Evolutionary conservation across 108 stramenopile species (phyloP).

Genomic region (Pseudonitzschia delicatissima): DNA sequence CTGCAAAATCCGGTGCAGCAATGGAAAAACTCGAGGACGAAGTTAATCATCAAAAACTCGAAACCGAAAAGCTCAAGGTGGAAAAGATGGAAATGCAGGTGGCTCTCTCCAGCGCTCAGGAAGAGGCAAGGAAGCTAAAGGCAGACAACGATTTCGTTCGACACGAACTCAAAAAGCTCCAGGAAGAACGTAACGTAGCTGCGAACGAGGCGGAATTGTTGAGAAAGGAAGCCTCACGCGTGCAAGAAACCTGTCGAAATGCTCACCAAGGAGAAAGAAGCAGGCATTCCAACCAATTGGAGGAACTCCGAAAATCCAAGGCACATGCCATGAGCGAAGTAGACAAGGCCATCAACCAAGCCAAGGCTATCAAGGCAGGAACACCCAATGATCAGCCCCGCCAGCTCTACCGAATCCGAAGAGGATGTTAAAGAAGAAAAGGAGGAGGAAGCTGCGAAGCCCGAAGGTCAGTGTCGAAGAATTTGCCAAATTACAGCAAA

Average conservation of each 20-base stretch:
- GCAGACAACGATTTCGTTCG: neutral
- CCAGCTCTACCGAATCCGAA: constrained; percentile 10
- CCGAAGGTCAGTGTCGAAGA: constrained; percentile 19
- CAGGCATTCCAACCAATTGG: too few relatives aligned
- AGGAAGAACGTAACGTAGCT: neutral
- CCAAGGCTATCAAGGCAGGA: constrained; percentile 19
- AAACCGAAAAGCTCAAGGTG: neutral
- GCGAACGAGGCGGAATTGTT: neutral
- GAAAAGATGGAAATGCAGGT: neutral
- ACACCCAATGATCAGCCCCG: constrained; percentile 2
- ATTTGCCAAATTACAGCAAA: constrained; percentile 28
- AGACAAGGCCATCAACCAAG: constrained; percentile 6
- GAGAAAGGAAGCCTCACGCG: neutral
- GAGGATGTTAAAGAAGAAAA: neutral
- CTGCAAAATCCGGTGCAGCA: neutral
- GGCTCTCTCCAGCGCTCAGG: neutral
- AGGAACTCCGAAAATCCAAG: neutral
- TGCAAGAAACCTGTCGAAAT: neutral
- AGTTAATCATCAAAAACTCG: neutral
- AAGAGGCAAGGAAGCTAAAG: constrained; percentile 6
- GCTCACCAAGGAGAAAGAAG: neutral
- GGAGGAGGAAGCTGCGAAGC: constrained; percentile 10
- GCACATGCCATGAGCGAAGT: constrained; percentile 1
- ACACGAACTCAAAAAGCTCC: neutral
- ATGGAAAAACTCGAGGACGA: constrained; percentile 15